phyloP scores from a whole-genome alignment of 768 basidiomycete species.

The Roridomyces roridus region DNA sequence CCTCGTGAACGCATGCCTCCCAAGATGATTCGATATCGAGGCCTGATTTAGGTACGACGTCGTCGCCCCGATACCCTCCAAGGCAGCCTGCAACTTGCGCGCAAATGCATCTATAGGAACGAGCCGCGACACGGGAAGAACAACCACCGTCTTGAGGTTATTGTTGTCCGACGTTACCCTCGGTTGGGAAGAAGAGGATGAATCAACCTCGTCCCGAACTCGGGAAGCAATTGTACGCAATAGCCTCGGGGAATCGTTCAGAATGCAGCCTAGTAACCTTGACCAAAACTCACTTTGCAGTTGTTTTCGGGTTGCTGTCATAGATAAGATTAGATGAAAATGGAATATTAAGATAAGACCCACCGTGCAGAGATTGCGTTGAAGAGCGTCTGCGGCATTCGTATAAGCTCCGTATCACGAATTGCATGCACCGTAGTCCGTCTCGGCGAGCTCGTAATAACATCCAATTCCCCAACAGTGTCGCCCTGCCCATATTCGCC shows the following conservation, averaged over 20 bases:
- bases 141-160: constrained; percentile 94
- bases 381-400: constrained; percentile 97
- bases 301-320: constrained; percentile 80
- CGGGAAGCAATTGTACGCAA: constrained; percentile 91
- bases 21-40: constrained; percentile 89
- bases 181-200: constrained; percentile 53
- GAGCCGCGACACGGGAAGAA: constrained; percentile 85
- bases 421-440: constrained; percentile 96
- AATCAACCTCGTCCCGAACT: constrained; percentile 83
- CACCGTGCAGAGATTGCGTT: constrained; percentile 93
- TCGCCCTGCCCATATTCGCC: constrained; percentile 98
- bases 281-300: constrained; percentile 76
- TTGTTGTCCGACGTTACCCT: constrained; percentile 74
- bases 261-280: too few species aligned
- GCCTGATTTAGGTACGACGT: constrained; percentile 95
- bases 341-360: too few species aligned
- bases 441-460: constrained; percentile 89
- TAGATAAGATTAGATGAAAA: not conserved
- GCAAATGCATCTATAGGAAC: constrained; percentile 92
- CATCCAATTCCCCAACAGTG: constrained; percentile 96
- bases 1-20: constrained; percentile 91
- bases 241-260: constrained; percentile 52
- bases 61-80: constrained; percentile 93
- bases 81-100: constrained; percentile 82
- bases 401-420: constrained; percentile 94